phyloP scores from a whole-genome alignment of 495 filamentous ascomycete species.

The Lophium mytilinum region DNA sequence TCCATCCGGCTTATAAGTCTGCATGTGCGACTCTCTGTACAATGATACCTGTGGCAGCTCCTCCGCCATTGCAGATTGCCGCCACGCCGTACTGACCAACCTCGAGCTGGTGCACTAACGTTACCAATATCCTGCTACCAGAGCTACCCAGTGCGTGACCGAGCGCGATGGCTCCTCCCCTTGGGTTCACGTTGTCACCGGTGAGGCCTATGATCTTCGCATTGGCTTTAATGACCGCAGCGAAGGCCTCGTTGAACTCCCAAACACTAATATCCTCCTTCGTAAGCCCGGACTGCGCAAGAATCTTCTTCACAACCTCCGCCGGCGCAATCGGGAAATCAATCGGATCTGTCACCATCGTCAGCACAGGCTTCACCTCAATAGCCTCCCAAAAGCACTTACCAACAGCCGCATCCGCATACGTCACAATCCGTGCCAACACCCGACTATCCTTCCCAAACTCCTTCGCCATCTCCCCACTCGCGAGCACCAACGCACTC shows the following conservation, averaged over 20 bases:
- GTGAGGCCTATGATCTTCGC: constrained; percentile 81
- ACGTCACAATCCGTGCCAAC: constrained; percentile 73
- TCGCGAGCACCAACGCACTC: constrained; percentile 79
- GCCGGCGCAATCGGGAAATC: constrained; percentile 94
- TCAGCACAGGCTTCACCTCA: neutral
- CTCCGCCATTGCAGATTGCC: constrained; percentile 95
- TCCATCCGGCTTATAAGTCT: neutral
- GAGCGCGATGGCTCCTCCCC: constrained; percentile 88
- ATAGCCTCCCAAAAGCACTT: neutral
- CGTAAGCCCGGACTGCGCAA: constrained; percentile 78
- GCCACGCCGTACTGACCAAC: constrained; percentile 89
- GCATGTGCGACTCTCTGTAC: constrained; percentile 61
- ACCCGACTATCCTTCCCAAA: constrained; percentile 66
- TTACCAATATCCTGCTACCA: constrained; percentile 84
- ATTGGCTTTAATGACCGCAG: constrained; percentile 91
- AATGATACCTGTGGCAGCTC: constrained; percentile 84
- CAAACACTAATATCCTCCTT: constrained; percentile 84
- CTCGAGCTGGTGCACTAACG: constrained; percentile 81
- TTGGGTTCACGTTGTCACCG: constrained; percentile 69
- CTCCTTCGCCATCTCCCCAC: constrained; percentile 63
- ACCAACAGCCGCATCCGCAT: constrained; percentile 76
- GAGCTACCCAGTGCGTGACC: constrained; percentile 93
- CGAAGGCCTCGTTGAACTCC: constrained; percentile 99
- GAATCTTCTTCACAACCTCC: constrained; percentile 83
- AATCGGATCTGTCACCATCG: constrained; percentile 56